Percentiles rank a stretch among this genome's conserved stretches.
phyloP scores from a whole-genome alignment of 345 rosid genomes.

The Kernera saxatilis region DNA sequence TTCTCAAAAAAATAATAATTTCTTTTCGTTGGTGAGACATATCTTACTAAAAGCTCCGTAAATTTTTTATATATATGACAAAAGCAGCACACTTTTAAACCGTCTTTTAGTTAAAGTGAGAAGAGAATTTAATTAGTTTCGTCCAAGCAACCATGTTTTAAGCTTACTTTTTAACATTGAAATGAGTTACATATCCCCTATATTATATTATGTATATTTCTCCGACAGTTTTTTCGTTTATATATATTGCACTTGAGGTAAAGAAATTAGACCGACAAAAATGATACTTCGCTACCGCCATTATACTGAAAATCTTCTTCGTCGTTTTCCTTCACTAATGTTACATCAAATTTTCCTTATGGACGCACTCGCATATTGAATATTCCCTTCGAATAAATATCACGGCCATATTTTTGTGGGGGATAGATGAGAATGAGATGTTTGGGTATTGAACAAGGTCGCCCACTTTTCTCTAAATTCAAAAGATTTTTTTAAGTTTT shows the following conservation, averaged over 20 bases:
- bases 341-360: conserved; percentile 23
- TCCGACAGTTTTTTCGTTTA: too few relatives aligned
- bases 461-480: background rate
- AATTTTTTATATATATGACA: background rate
- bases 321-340: conserved; percentile 19
- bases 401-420: conserved; percentile 20
- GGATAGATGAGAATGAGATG: conserved; percentile 19
- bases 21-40: background rate
- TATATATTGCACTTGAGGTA: background rate
- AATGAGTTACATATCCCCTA: background rate
- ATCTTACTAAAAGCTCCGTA: background rate
- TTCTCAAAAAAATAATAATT: background rate
- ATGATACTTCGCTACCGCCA: conserved; percentile 5
- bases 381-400: conserved; percentile 18
- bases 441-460: background rate
- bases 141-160: conserved; percentile 1
- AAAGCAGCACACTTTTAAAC: background rate
- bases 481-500: background rate
- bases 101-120: background rate
- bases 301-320: conserved; percentile 9
- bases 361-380: conserved; percentile 29
- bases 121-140: background rate
- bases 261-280: conserved; percentile 6
- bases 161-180: background rate
- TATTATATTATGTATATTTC: too few relatives aligned